Base-by-base conservation (phyloP, 352 stramenopile species). In the Globisporangium nagaii region DNA sequence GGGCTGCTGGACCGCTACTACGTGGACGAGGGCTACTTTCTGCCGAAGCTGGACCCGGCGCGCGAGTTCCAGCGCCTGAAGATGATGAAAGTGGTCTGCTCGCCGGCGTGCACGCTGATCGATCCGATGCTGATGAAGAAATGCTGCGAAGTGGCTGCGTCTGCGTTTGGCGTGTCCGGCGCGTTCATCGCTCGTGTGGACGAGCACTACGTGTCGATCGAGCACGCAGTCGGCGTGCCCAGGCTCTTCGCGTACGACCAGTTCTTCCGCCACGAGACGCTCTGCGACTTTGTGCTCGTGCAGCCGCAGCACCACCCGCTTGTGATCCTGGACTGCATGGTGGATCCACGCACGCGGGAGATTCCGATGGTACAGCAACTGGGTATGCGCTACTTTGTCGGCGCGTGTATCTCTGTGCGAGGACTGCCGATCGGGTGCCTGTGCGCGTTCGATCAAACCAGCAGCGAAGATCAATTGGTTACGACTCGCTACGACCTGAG, bases 171-270 rank as follows among this genome's bases (percentile, higher is more conserved):
- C 24, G 68, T 86, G 13, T 49, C 34, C 19, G 63, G 62, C 0
- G 72, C 73, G 12, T 85, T 88, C 48, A 79, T 88, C 49, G 74
- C 76, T 2, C 70, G 76, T 0, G 66, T 88, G 2, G 72, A 88
- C 6, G 68, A 76, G 28, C 36, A 63, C 9, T 64, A 79, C 40
- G 62, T 84, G 9, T 44, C 71, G 39, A 70, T 88, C n/a, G 74
- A 88, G 34, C 72, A 85, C 28, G 51, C 64, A 2, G 47, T 81
- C 22, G 74, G 74, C 12, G 63, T 74, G 22, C 55, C 67, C 32
- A 49, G 70, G 27, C 25, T 75, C 13, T 50, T 28, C 22, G 30
- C 57, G 30, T 62, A 63, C 25, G 61, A 72, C 19, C 53, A 58
- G 27, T 75, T 77, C 44, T 53, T 78, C 52, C 68, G 76, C 3